Percentiles rank a stretch among this genome's conserved stretches.
phyloP scores from a whole-genome alignment of 495 filamentous ascomycete species.

The Sphaerosporella brunnea region DNA sequence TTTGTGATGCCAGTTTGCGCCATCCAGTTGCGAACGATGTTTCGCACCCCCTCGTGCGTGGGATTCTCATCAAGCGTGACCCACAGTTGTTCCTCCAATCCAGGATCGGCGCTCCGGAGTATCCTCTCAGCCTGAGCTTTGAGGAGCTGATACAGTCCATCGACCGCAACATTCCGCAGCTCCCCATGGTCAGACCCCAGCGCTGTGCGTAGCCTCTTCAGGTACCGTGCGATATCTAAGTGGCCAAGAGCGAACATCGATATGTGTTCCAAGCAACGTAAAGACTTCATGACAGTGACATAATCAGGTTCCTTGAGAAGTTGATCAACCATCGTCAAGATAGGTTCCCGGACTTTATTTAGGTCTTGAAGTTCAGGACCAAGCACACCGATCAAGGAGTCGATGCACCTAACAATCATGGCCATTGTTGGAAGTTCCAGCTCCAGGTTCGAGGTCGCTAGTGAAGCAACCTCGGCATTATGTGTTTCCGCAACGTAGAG shows the following conservation, averaged over 20 bases:
- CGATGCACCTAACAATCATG: constrained; percentile 73
- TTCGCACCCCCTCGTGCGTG: constrained; percentile 54
- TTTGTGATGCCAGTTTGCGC: constrained; percentile 65
- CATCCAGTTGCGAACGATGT: constrained; percentile 79
- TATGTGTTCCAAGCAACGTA: constrained; percentile 75
- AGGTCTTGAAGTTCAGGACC: constrained; percentile 91
- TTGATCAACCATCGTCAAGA: constrained; percentile 67
- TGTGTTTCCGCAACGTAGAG: constrained; percentile 83
- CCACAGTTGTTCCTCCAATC: constrained; percentile 85
- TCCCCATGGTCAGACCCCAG: constrained; percentile 47
- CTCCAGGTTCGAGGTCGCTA: constrained; percentile 75
- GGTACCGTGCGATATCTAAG: constrained; percentile 66
- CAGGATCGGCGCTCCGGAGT: constrained; percentile 48
- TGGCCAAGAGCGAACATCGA: constrained; percentile 79
- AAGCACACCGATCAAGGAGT: constrained; percentile 87
- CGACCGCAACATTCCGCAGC: constrained; percentile 63
- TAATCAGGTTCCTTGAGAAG: constrained; percentile 63
- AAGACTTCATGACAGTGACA: constrained; percentile 55
- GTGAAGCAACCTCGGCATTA: constrained; percentile 58
- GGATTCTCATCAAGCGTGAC: constrained; percentile 62
- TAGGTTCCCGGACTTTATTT: constrained; percentile 75
- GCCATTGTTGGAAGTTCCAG: constrained; percentile 62
- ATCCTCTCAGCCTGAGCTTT: constrained; percentile 72
- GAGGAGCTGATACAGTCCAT: constrained; percentile 87
- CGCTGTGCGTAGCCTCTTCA: constrained; percentile 60